phyloP scores from a whole-genome alignment of 139 green algal genomes.

The Penium margaritaceum region DNA sequence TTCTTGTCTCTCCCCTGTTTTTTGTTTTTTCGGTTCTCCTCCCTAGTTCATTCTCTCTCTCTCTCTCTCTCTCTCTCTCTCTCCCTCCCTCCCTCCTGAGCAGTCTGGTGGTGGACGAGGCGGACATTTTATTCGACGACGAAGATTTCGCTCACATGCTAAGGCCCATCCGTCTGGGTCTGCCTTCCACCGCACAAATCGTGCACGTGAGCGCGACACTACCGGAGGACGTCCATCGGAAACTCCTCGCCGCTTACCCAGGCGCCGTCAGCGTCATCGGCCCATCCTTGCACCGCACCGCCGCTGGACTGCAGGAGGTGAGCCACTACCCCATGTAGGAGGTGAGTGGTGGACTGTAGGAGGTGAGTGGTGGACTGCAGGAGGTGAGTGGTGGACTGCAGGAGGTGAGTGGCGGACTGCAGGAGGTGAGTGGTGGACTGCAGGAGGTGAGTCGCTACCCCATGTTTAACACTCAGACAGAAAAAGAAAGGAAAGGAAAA shows the following conservation, averaged over 20 bases:
- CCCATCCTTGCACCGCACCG: slow-evolving; percentile 29
- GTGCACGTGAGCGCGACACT: slow-evolving; percentile 41
- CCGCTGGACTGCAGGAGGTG: slow-evolving; percentile 39
- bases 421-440: neutral
- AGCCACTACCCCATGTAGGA: neutral
- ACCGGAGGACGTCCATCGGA: slow-evolving; percentile 24
- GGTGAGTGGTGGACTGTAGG: no score
- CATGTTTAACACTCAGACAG: no score
- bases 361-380: no score
- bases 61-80: no score
- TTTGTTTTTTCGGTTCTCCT: no score
- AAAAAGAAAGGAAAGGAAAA: no score
- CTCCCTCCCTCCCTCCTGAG: neutral
- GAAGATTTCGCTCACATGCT: slow-evolving; percentile 26
- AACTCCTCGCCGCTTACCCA: slow-evolving; percentile 21
- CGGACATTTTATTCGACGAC: slow-evolving; percentile 89
- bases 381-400: no score
- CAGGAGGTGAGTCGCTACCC: neutral
- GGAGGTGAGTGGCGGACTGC: neutral
- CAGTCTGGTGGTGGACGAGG: slow-evolving; percentile 81
- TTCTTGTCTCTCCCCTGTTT: no score
- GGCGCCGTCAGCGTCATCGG: slow-evolving; percentile 24
- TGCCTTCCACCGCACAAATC: slow-evolving; percentile 7
- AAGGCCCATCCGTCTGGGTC: neutral
- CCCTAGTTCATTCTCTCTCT: no score